Conservation (phyloP, 2,329 filamentous ascomycete species). For the Pestalotiopsis sp. region DNA sequence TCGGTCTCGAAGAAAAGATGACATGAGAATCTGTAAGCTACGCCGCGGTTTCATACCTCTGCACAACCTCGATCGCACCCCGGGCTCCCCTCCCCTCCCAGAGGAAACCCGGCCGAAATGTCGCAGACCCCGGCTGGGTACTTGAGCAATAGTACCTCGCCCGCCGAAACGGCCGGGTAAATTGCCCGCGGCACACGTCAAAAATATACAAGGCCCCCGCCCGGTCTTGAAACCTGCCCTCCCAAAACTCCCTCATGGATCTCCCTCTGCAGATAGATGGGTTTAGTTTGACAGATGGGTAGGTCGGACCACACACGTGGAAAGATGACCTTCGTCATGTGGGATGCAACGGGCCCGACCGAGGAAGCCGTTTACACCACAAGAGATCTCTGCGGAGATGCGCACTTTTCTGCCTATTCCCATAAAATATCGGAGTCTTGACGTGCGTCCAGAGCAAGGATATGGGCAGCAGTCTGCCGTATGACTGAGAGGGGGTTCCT, state of each 20-base stretch:
- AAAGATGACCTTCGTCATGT: too few species aligned
- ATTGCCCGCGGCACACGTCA: constrained; percentile 1
- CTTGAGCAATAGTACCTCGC: neutral
- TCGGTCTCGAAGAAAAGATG: neutral
- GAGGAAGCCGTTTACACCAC: too few species aligned
- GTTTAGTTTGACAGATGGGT: too few species aligned
- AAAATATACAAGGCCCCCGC: neutral
- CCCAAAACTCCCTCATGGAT: neutral
- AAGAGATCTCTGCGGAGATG: too few species aligned
- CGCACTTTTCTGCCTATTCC: too few species aligned
- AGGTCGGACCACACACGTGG: too few species aligned
- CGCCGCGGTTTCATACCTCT: neutral
- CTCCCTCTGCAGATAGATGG: too few species aligned
- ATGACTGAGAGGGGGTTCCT: too few species aligned
- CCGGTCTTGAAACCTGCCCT: neutral
- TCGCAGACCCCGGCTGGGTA: neutral
- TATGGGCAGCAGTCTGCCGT: too few species aligned
- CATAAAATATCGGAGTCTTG: too few species aligned
- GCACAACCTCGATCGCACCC: neutral
- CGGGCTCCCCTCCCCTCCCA: neutral
- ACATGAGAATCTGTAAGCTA: neutral
- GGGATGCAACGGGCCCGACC: too few species aligned
- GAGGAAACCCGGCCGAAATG: neutral
- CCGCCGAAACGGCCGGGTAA: neutral
- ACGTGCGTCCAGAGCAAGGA: too few species aligned